Evolutionary conservation across 345 rosid genomes (phyloP).

Genomic region (Rubroshorea leprosula): DNA sequence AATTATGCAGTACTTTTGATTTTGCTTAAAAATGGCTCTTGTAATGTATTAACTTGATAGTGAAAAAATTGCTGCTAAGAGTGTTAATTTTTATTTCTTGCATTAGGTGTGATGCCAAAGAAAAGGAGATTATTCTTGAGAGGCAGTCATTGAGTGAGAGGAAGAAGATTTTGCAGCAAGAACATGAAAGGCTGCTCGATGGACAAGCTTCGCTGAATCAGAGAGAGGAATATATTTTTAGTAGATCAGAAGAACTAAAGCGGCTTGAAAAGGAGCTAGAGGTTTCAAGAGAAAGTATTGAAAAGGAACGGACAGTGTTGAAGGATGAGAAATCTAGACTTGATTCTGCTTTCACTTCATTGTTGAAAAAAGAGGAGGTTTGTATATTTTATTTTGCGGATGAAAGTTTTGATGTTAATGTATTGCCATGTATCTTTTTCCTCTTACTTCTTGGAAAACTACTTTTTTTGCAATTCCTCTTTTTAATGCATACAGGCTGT

Average conservation of each 20-base stretch:
- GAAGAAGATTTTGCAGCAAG: slow-evolving; percentile 63
- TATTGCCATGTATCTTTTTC: not conserved
- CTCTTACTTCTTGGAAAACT: slow-evolving; percentile 2
- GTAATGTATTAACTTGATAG: not conserved
- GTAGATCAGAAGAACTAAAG: slow-evolving; percentile 60
- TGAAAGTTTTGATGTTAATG: not conserved
- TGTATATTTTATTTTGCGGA: slow-evolving; percentile 8
- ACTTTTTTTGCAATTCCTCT: slow-evolving; percentile 11
- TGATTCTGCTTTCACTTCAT: slow-evolving; percentile 43
- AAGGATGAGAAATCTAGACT: slow-evolving; percentile 50
- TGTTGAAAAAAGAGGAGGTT: slow-evolving; percentile 77
- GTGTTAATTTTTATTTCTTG: slow-evolving; percentile 11
- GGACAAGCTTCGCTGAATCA: slow-evolving; percentile 67
- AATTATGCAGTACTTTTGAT: no score
- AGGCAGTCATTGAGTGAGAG: slow-evolving; percentile 71
- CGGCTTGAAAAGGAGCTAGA: slow-evolving; percentile 53
- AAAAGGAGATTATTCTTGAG: slow-evolving; percentile 55
- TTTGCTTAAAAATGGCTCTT: not conserved
- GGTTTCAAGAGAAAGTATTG: slow-evolving; percentile 42
- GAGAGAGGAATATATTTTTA: slow-evolving; percentile 78
- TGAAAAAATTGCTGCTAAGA: not conserved
- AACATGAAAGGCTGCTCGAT: slow-evolving; percentile 72
- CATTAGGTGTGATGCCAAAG: slow-evolving; percentile 77
- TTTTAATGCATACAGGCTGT: slow-evolving; percentile 43
- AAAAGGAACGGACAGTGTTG: slow-evolving; percentile 49